Evolutionary conservation across 1,284 basidiomycete genomes (phyloP).

Genomic region (Puccinia coronata): DNA sequence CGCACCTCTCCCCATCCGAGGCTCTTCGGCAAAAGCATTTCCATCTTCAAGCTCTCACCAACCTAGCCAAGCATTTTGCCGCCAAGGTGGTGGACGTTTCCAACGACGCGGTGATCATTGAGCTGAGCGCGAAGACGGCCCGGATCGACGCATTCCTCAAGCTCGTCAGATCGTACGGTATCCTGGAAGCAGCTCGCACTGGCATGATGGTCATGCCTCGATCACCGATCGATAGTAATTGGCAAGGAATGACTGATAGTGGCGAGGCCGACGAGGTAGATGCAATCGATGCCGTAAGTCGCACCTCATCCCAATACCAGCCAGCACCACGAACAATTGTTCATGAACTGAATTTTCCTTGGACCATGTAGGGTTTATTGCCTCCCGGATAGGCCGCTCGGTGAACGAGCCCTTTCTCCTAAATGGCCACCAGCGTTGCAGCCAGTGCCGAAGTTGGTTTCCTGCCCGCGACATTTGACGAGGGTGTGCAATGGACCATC

Average conservation of each 20-base stretch:
- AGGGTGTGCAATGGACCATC: too few species aligned
- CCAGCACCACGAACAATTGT: background rate
- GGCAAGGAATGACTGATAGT: constrained; percentile 66
- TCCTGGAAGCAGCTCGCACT: constrained; percentile 87
- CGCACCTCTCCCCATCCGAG: constrained; percentile 69
- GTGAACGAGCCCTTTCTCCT: background rate
- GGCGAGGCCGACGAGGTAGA: constrained; percentile 62
- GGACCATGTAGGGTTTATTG: constrained; percentile 28
- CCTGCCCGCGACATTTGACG: too few species aligned
- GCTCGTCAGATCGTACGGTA: constrained; percentile 89
- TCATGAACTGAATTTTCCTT: constrained; percentile 47
- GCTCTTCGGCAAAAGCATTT: constrained; percentile 86
- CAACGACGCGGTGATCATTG: constrained; percentile 90
- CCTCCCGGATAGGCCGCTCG: constrained; percentile 27
- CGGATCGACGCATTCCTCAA: constrained; percentile 91
- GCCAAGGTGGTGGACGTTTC: constrained; percentile 93
- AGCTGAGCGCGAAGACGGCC: constrained; percentile 86
- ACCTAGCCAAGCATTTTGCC: constrained; percentile 83
- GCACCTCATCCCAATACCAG: constrained; percentile 66
- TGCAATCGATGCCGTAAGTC: constrained; percentile 76
- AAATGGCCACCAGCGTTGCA: too few species aligned
- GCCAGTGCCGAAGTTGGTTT: too few species aligned
- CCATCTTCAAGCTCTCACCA: constrained; percentile 80
- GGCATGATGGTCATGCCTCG: constrained; percentile 96
- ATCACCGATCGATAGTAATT: constrained; percentile 73